These are phyloP conservation scores for Polychaeton citri DNA, from an alignment of 2,329 filamentous ascomycete genomes.

Conservation along the genomic window DNA sequence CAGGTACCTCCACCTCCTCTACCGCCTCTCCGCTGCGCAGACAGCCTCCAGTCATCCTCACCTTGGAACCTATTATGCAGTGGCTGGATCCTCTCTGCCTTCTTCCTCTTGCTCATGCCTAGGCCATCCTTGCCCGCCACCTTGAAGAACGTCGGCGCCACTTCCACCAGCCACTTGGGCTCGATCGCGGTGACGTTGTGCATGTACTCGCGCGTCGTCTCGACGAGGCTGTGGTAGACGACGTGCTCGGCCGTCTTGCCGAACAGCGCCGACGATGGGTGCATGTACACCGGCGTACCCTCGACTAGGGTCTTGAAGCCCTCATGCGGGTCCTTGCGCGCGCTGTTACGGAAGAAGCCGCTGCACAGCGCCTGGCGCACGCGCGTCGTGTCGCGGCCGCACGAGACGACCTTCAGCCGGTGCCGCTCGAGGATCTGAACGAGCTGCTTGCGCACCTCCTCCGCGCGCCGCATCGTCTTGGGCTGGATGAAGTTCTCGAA, in stretches of 20 bases:
- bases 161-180: constrained; percentile 85
- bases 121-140: constrained; percentile 68
- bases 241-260: constrained; percentile 95
- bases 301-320: constrained; percentile 97
- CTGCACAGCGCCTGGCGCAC: constrained; percentile 81
- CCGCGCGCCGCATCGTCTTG: constrained; percentile 71
- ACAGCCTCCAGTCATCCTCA: constrained; percentile 91
- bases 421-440: constrained; percentile 90
- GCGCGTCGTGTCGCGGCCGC: constrained; percentile 73
- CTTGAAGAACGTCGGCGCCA: constrained; percentile 98
- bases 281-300: constrained; percentile 86
- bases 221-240: constrained; percentile 78
- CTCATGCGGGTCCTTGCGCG: constrained; percentile 88
- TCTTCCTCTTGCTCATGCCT: constrained; percentile 71
- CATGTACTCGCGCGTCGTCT: constrained; percentile 98
- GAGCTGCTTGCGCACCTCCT: constrained; percentile 85
- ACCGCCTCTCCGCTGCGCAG: constrained; percentile 72
- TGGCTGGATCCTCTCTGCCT: constrained; percentile 88
- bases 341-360: constrained; percentile 91
- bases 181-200: constrained; percentile 86
- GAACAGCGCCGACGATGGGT: constrained; percentile 82
- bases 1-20: constrained; percentile 87
- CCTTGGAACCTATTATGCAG: constrained; percentile 84
- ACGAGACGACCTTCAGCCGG: constrained; percentile 67
- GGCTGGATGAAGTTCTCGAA: constrained; percentile 97